A percentile compares a stretch with the other conserved stretches of the same genome.
Evolutionary conservation across 768 basidiomycete genomes (phyloP).

Genomic region (Phaeotremella fagi): DNA sequence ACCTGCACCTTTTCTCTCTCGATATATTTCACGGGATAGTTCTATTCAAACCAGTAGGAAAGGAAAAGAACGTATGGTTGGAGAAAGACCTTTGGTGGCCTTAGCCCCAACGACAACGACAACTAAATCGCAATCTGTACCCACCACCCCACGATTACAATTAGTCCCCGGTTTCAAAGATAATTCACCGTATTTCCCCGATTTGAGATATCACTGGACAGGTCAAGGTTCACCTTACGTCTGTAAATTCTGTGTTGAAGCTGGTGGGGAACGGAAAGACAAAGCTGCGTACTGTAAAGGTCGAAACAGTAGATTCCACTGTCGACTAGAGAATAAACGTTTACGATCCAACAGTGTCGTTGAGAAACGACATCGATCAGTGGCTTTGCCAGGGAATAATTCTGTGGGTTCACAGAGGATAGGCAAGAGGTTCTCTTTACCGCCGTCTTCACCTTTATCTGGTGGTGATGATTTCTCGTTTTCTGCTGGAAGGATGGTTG

Average conservation of each 20-base stretch:
- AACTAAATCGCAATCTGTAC: no score
- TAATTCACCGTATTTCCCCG: background rate
- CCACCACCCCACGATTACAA: background rate
- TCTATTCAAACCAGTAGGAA: conserved; percentile 1
- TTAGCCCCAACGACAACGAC: no score
- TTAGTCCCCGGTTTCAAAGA: background rate
- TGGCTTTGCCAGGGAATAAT: no score
- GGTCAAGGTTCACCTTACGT: background rate
- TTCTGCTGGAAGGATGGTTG: conserved; percentile 2
- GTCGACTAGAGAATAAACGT: background rate
- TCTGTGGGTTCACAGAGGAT: no score
- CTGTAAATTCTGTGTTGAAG: conserved; percentile 7
- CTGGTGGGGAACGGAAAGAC: conserved; percentile 4
- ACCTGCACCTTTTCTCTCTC: no score
- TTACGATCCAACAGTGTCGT: no score
- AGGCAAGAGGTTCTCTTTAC: background rate
- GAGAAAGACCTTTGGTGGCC: conserved; percentile 9
- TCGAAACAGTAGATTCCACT: background rate
- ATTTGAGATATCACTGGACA: background rate
- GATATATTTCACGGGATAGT: no score
- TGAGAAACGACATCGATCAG: no score
- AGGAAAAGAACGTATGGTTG: conserved; percentile 23
- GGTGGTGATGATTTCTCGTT: no score
- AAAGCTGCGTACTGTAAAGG: conserved; percentile 3
- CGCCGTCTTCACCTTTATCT: background rate